Base-by-base conservation (phyloP, 345 rosid species). In the Salix purpurea region DNA sequence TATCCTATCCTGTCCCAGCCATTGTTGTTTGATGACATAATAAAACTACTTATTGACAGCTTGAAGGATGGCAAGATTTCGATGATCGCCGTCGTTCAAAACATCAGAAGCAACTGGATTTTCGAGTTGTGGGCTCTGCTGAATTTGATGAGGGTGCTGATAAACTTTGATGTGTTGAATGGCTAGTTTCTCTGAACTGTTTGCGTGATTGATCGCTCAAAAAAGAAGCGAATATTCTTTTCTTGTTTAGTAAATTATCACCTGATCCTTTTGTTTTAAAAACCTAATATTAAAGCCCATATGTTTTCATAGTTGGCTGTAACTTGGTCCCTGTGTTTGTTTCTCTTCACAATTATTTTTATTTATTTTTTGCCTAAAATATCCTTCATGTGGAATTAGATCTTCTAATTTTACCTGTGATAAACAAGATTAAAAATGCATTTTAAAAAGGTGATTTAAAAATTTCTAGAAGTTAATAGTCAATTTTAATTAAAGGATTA, bases 101-200 rank as follows among this genome's bases (percentile, higher is more conserved):
- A 86, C 97, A 88, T 85, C 97, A 95, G 86, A 95, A 95, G 81
- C 97, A 91, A 79, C 85, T 95, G 62, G 99, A 95, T 78, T 95
- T 92, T 77, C 82, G 92, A 50, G 95, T 89, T 19, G 84, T 81
- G 16, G 83, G 84, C 71, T 88, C 97, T 39, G 90, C 90, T 44
- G 81, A 89, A 65, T 93, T 95, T 50, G 97, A 95, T 32, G 99
- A 95, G 84, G 94, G 99, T 30, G 97, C 99, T 83, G 99, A 95
- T 79, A 90, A 91, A 79, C 87, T 85, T 66, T 93, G 92, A 87
- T 75, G 36, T 39, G 15, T 65, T 67, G 15, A 23, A 69, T 21
- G 68, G 32, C 36, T 44, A 39, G 26, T 26, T 36, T 32, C 19
- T 46, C 54, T 68, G 60, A 28, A 2, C 26, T 48, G 19, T 48